Evolutionary conservation across 2,329 filamentous ascomycete genomes (phyloP), one percentile per base, ranked within the genome.

Genomic region (Ascochyta viciae-villosae): DNA sequence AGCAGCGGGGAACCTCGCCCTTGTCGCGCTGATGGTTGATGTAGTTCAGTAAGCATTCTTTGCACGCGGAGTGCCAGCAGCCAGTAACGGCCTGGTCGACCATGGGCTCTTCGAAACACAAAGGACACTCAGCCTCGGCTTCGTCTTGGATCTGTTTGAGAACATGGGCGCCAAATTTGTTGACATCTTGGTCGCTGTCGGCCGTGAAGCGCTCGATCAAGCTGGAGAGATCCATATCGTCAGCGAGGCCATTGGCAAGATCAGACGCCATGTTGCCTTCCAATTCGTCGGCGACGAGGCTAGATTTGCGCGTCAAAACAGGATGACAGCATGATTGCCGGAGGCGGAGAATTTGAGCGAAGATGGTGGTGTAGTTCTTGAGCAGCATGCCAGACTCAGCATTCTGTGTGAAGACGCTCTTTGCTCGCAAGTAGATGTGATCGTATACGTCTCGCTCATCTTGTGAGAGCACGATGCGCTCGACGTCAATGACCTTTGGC

Each of bases 61-160:
- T 96, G 80, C 95, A 99, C 0, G 95, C 93, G 31, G 91, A 96
- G 75, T 99, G 95, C 92, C 95, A 99, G 77, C 95, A 99, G 0
- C 92, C 91, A 0, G 95, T 98, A 1, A 99, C 95, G 0, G 90
- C 89, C 71, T 96, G 94, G 50, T 97, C 90, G 37, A 91, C 85
- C 92, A 98, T 98, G 3, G 93, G 92, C 74, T 98, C 95, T 74
- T 98, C 94, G 4, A 91, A 87, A 76, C 95, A 99, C 48, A 99
- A 90, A 0, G 95, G 94, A 68, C 95, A 99, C 78, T 99, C 95
- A 58, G 89, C 89, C 56, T 89, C 86, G 0, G 90, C 88, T 69
- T 98, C 94, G 50, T 91, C 90, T 63, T 96, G 90, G 43, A 99
- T 99, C 74, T 98, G 92, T 59, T 89, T 87, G 13, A 99, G 81